A percentile compares a stretch with the other conserved stretches of the same genome.
Evolutionary conservation across 768 basidiomycete genomes (phyloP).

Genomic region (Tricholoma terreum): DNA sequence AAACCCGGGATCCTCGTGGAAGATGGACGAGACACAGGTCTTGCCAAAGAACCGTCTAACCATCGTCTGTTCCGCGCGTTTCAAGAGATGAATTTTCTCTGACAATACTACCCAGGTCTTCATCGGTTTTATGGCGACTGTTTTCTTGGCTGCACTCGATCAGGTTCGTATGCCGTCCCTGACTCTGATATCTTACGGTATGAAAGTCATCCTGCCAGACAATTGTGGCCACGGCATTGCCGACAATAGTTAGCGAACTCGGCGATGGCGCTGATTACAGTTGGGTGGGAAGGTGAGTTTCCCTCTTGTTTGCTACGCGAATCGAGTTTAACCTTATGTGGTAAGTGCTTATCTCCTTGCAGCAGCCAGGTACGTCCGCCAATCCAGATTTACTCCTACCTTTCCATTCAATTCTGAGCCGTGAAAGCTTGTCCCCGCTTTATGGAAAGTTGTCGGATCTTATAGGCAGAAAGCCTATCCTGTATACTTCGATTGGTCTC

Average conservation of each 20-base stretch:
- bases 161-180: constrained; percentile 38
- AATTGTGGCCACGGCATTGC: constrained; percentile 72
- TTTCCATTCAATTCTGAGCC: neutral
- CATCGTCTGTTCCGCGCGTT: constrained; percentile 32
- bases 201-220: constrained; percentile 36
- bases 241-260: constrained; percentile 65
- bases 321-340: constrained; percentile 5
- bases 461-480: constrained; percentile 58
- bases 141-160: constrained; percentile 56
- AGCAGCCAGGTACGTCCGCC: constrained; percentile 42
- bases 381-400: neutral
- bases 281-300: constrained; percentile 66
- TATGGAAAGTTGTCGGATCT: constrained; percentile 78
- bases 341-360: constrained; percentile 71
- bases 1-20: constrained; percentile 53
- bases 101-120: constrained; percentile 37
- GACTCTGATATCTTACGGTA: neutral
- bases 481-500: constrained; percentile 60
- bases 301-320: neutral
- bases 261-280: constrained; percentile 63
- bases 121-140: constrained; percentile 40
- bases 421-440: constrained; percentile 55
- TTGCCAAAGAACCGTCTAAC: constrained; percentile 52
- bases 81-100: neutral
- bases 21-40: constrained; percentile 48